phyloP scores from a whole-genome alignment of 1,284 basidiomycete species.

The Ceratobasidium papillatum region DNA sequence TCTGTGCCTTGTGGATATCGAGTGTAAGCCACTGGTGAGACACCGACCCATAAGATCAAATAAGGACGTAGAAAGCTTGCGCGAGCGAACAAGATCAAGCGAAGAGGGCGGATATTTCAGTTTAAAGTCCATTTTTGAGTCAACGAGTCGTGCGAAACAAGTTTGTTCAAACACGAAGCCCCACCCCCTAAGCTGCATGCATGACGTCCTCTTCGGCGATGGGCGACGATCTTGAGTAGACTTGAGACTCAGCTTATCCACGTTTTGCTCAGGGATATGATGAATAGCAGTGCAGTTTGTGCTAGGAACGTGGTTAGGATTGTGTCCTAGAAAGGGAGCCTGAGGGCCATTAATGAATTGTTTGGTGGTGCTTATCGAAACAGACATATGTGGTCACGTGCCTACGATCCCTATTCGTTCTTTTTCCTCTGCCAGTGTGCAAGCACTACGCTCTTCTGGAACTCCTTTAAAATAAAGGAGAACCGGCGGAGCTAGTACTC shows the following conservation, averaged over 20 bases:
- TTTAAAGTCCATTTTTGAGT: not conserved
- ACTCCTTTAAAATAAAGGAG: too few relatives aligned
- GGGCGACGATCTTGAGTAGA: conserved; percentile 5
- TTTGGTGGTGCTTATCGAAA: not conserved
- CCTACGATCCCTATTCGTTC: not conserved
- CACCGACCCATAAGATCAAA: conserved; percentile 9
- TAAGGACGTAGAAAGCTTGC: not conserved
- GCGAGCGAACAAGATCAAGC: conserved; percentile 15
- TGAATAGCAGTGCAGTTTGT: not conserved
- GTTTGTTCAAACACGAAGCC: conserved; percentile 1
- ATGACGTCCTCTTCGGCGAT: conserved; percentile 13
- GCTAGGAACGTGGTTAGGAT: not conserved
- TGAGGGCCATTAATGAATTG: not conserved
- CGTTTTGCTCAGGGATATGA: conserved; percentile 13
- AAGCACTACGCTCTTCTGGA: too few relatives aligned
- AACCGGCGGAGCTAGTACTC: too few relatives aligned
- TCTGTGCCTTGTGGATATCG: not conserved
- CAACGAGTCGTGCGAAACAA: not conserved
- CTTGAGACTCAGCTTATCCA: conserved; percentile 15
- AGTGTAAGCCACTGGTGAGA: conserved; percentile 18
- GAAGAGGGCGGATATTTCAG: not conserved
- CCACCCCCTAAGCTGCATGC: not conserved
- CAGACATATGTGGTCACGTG: not conserved
- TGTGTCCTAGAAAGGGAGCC: not conserved
- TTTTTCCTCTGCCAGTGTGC: too few relatives aligned